Evolutionary conservation across 495 filamentous ascomycete species (phyloP).

Genomic region (Neohortaea acidophila): DNA sequence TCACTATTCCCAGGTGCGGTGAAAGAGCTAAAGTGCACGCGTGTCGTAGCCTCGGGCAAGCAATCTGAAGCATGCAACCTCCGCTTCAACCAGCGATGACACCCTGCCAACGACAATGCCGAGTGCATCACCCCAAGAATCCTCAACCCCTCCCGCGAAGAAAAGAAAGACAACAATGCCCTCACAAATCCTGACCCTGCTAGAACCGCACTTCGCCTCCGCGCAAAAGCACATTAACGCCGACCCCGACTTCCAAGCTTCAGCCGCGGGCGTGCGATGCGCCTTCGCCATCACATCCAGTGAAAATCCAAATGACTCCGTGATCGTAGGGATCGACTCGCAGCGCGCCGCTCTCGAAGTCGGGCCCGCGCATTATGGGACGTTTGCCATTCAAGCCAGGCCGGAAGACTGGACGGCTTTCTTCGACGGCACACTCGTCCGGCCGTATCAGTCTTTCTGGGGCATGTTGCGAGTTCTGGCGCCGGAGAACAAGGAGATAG

Average conservation of each 20-base stretch:
- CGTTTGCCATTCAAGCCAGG: slow-evolving; percentile 22
- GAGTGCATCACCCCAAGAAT: no score
- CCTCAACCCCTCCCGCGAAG: no score
- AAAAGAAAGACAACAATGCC: no score
- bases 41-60: no score
- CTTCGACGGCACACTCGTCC: slow-evolving; percentile 24
- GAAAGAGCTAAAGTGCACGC: no score
- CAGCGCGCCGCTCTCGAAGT: slow-evolving; percentile 12
- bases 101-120: no score
- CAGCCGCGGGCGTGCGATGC: neutral
- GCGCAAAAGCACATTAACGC: neutral
- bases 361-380: slow-evolving; percentile 12
- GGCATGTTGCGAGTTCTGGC: slow-evolving; percentile 30
- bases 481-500: slow-evolving; percentile 24
- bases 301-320: slow-evolving; percentile 14
- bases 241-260: slow-evolving; percentile 9
- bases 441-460: slow-evolving; percentile 28
- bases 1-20: no score
- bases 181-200: slow-evolving; percentile 1
- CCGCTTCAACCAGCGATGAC: no score
- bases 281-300: slow-evolving; percentile 3
- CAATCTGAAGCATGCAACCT: no score
- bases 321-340: slow-evolving; percentile 21
- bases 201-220: neutral
- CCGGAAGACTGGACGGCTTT: slow-evolving; percentile 28